Base-by-base conservation (phyloP, 176 grass and related monocot species). In the Triticum turgidum region DNA sequence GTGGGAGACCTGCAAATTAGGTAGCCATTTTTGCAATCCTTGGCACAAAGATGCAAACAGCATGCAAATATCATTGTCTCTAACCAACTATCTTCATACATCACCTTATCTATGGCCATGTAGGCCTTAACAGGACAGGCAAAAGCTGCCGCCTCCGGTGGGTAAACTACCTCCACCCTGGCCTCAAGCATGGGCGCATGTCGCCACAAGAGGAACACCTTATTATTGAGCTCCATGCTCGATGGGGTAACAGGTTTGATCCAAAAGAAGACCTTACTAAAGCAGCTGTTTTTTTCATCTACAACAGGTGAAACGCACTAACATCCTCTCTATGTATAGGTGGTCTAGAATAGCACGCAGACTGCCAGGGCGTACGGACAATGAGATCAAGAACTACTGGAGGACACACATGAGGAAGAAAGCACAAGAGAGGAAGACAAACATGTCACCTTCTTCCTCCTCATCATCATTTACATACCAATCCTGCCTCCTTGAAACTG, bases 331-430 rank as follows among this genome's bases (percentile, higher is more conserved):
- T 76, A 51, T 92, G 18, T 83, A 52, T 51, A 97, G 94, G 77
- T 97, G 94, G 94, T 97, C 90, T 62, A 84, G 94, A 76, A 94
- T 97, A 75, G 94, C 94, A 42, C 69, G 92, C 34, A 89, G 83
- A 77, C 85, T 97, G 47, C 92, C 92, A 83, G 92, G 94, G 21
- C 92, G 94, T 34, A 97, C 94, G 14, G 94, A 97, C 74, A 97
- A 97, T 22, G 94, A 97, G 88, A 94, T 97, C 80, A 97, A 97
- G 83, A 97, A 97, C 77, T 97, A 94, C 83, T 97, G 94, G 94
- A 92, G 94, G 75, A 97, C 94, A 45, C 94, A 94, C 80, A 94
- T 97, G 94, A 97, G 94, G 32, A 97, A 97, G 86, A 94, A 92
- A 88, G 94, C 94, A 27, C 94, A 97, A 64, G 94, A 94, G 80